Conservation (phyloP, 1,139 yeast species). For the Yamadazyma aaseri region DNA sequence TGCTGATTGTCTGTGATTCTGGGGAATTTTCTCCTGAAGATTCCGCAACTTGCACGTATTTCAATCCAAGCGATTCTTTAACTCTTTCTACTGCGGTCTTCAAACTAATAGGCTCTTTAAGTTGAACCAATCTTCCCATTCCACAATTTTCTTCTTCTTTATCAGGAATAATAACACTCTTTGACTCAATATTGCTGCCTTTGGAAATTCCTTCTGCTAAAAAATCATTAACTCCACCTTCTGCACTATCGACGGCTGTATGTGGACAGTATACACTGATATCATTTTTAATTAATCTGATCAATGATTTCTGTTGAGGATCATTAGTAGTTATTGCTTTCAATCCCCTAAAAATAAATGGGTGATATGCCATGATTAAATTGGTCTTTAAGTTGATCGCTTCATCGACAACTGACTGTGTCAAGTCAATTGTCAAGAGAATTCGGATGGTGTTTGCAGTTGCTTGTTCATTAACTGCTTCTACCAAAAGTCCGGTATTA, state of each 20-base stretch:
- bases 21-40: constrained; percentile 33
- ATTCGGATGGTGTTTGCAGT: constrained; percentile 39
- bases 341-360: constrained; percentile 87
- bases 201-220: constrained; percentile 60
- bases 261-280: constrained; percentile 93
- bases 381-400: constrained; percentile 56
- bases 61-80: constrained; percentile 53
- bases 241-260: constrained; percentile 92
- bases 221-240: constrained; percentile 93
- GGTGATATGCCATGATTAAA: constrained; percentile 85
- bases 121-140: constrained; percentile 72
- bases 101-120: constrained; percentile 46
- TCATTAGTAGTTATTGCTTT: constrained; percentile 68
- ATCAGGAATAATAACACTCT: constrained; percentile 32
- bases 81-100: constrained; percentile 48
- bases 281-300: constrained; percentile 69
- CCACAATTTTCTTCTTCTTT: constrained; percentile 45
- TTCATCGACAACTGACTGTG: constrained; percentile 81
- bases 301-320: constrained; percentile 78
- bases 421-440: constrained; percentile 79
- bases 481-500: constrained; percentile 85
- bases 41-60: constrained; percentile 63
- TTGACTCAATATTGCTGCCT: constrained; percentile 19
- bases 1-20: constrained; percentile 32
- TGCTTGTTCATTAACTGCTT: constrained; percentile 38